A percentile compares a stretch with the other conserved stretches of the same genome.
Evolutionary conservation across 352 stramenopile species (phyloP).

Genomic region (Phytophthora megakarya): DNA sequence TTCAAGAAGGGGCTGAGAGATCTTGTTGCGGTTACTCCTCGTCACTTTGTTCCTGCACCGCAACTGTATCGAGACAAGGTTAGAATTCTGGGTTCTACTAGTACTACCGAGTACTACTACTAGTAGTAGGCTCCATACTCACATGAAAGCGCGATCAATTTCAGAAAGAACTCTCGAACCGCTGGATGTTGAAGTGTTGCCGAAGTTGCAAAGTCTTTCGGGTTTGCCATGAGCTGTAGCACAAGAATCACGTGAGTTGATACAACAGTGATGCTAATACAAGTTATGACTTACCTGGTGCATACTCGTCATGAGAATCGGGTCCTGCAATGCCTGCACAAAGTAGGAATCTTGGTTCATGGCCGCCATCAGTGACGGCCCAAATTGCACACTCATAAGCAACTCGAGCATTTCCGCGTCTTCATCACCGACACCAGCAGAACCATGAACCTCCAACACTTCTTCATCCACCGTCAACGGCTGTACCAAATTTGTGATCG

Average conservation of each 20-base stretch:
- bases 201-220: slow-evolving; percentile 43
- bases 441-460: not conserved
- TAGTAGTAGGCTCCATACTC: no score
- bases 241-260: slow-evolving; percentile 3
- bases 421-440: not conserved
- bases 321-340: slow-evolving; percentile 52
- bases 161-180: slow-evolving; percentile 65
- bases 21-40: slow-evolving; percentile 25
- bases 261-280: not conserved
- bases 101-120: no score
- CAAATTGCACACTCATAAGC: slow-evolving; percentile 56
- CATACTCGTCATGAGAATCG: slow-evolving; percentile 57
- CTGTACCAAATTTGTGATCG: slow-evolving; percentile 30
- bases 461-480: slow-evolving; percentile 24
- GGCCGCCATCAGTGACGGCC: slow-evolving; percentile 50
- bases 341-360: slow-evolving; percentile 72
- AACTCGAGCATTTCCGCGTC: slow-evolving; percentile 45
- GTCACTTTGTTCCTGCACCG: slow-evolving; percentile 31
- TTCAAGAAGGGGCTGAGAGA: not conserved
- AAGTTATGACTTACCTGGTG: slow-evolving; percentile 49
- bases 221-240: slow-evolving; percentile 61
- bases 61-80: slow-evolving; percentile 31
- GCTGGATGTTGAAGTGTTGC: slow-evolving; percentile 38
- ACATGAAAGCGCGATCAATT: slow-evolving; percentile 70
- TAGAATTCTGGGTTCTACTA: no score